Evolutionary conservation across 805 yeast species (phyloP), one percentile per base, ranked within the genome.

Genomic region (Metschnikowia proteae): DNA sequence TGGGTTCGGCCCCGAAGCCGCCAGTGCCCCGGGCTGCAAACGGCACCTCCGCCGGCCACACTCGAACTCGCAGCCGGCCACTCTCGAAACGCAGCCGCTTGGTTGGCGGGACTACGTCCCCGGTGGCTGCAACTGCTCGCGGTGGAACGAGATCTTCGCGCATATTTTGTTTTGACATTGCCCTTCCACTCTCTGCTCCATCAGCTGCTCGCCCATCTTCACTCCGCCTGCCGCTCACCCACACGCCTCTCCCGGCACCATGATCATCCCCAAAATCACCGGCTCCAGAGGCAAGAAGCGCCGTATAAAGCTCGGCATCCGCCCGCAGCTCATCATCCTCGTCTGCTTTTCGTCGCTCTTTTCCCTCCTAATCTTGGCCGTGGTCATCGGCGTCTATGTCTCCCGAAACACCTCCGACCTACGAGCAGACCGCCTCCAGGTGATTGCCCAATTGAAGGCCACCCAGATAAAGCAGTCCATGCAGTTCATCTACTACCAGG

Each of bases 391-490:
- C 43, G 78, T 85, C 3, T 87, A 87, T 64, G 88, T 86, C 63
- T 79, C 88, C 3, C 64, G 71, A 22, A 84, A 81, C 53, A 80
- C 84, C 50, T 76, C 81, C 29, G 66, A 76, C 41, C 65, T 86
- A 38, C 74, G 95, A 58, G 80, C 83, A 1, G 90, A 87, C 52
- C 77, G 90, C 48, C 69, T 90, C 26, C 80, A 79, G 57, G 88
- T 88, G 38, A 86, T 89, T 22, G 86, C 96, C 2, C 86, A 86
- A 63, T 70, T 90, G 48, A 89, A 88, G 64, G 81, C 92, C 0
- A 79, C 91, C 0, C 96, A 90, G 64, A 71, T 89, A 22, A 77
- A 76, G 47, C 96, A 88, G 65, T 78, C 81, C 36, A 68, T 87
- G 49, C 78, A 78, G 50, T 77, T 74, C 51, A 70, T 80, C 27